Conservation (phyloP, 2,329 filamentous ascomycete species). For the Talaromyces rugulosus region DNA sequence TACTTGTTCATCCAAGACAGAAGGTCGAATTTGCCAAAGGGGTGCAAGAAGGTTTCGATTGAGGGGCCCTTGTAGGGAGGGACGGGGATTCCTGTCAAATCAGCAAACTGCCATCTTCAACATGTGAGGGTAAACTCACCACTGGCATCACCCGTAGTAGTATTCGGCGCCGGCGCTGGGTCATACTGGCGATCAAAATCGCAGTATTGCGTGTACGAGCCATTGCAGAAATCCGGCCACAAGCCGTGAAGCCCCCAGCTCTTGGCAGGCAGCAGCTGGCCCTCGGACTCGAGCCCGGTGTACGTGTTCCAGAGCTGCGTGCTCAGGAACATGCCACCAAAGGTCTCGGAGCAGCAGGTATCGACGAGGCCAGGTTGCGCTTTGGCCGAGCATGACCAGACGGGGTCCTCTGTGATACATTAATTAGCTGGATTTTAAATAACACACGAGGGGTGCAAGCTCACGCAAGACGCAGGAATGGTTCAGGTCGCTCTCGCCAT, state of each 20-base stretch:
- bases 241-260: slow-evolving; percentile 59
- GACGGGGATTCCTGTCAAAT: slow-evolving; percentile 41
- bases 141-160: slow-evolving; percentile 53
- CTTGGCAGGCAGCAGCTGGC: slow-evolving; percentile 55
- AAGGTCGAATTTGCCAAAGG: slow-evolving; percentile 57
- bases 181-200: slow-evolving; percentile 63
- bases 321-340: slow-evolving; percentile 56
- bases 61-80: slow-evolving; percentile 55
- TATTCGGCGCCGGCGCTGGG: slow-evolving; percentile 58
- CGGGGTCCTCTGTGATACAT: slow-evolving; percentile 12
- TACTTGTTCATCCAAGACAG: slow-evolving; percentile 63
- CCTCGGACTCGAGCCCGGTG: slow-evolving; percentile 55
- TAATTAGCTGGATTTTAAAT: slow-evolving; percentile 10
- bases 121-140: slow-evolving; percentile 26
- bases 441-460: not conserved
- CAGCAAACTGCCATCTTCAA: not conserved
- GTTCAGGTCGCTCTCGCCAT: slow-evolving; percentile 49
- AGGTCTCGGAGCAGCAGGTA: slow-evolving; percentile 63
- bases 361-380: slow-evolving; percentile 49
- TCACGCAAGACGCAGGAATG: slow-evolving; percentile 54
- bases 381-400: slow-evolving; percentile 48
- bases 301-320: slow-evolving; percentile 65
- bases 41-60: slow-evolving; percentile 56
- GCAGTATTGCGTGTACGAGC: slow-evolving; percentile 64
- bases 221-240: slow-evolving; percentile 53